Conservation (phyloP, 306 rosid species). For the Glycine latifolia region DNA sequence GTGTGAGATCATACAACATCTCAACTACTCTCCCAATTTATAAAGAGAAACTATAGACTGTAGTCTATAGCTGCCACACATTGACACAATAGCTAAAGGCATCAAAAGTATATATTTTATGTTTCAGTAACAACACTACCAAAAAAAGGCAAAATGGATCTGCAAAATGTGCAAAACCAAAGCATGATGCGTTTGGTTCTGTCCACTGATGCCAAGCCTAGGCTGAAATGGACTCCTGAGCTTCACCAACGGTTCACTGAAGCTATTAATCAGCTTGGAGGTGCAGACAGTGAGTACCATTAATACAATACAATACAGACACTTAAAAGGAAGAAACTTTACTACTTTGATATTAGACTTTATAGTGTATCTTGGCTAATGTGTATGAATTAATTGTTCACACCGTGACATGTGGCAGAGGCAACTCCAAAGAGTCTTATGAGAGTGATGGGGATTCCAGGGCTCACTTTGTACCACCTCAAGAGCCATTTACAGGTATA, state of each 20-base stretch:
- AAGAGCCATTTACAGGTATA: conserved; percentile 93
- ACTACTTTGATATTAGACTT: conserved; percentile 9
- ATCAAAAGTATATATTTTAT: conserved; percentile 48
- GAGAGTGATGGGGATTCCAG: conserved; percentile 83
- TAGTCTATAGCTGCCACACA: conserved; percentile 59
- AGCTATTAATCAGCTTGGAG: conserved; percentile 81
- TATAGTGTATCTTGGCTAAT: neutral
- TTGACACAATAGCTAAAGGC: conserved; percentile 49
- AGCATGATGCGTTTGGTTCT: conserved; percentile 73
- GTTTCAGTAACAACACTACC: conserved; percentile 48
- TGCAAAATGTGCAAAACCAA: conserved; percentile 58
- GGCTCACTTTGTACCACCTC: conserved; percentile 83
- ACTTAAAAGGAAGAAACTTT: neutral
- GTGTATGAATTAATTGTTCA: too few relatives aligned
- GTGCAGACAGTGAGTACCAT: conserved; percentile 72
- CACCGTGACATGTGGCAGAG: conserved; percentile 52
- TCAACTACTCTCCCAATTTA: conserved; percentile 63
- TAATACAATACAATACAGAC: neutral
- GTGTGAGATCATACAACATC: conserved; percentile 68
- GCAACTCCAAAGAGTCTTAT: conserved; percentile 87
- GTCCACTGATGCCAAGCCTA: conserved; percentile 92
- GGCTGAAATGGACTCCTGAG: conserved; percentile 91
- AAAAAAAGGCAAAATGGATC: conserved; percentile 52
- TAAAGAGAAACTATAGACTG: conserved; percentile 57
- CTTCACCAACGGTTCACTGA: conserved; percentile 82